Conservation (phyloP, 108 stramenopile genomes). For the Fragilaria radians region DNA sequence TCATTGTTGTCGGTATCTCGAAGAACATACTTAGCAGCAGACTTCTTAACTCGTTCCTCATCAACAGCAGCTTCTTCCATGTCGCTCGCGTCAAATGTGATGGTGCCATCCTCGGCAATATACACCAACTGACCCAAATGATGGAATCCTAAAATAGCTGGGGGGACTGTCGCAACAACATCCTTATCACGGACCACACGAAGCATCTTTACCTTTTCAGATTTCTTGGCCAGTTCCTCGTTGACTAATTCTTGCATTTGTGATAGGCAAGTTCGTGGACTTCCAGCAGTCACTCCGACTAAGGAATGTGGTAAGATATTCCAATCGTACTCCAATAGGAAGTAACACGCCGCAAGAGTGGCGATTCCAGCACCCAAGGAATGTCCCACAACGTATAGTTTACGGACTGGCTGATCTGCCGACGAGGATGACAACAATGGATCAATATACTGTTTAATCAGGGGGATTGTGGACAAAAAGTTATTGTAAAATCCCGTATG, state of each 20-base stretch:
- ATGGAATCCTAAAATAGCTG: slow-evolving; percentile 25
- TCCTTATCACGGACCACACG: slow-evolving; percentile 46
- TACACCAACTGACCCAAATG: slow-evolving; percentile 29
- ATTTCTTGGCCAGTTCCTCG: slow-evolving; percentile 4
- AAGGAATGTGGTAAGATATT: slow-evolving; percentile 28
- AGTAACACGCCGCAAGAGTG: slow-evolving; percentile 51
- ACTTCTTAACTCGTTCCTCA: not conserved
- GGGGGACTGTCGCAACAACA: slow-evolving; percentile 34
- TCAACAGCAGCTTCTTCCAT: not conserved
- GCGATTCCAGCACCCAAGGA: slow-evolving; percentile 53
- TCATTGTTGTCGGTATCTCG: not conserved
- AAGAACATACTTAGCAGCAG: not conserved
- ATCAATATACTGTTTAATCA: slow-evolving; percentile 38
- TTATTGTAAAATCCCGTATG: slow-evolving; percentile 60
- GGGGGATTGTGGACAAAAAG: slow-evolving; percentile 29
- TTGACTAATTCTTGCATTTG: slow-evolving; percentile 34
- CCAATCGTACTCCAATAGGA: slow-evolving; percentile 43
- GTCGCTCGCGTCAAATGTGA: slow-evolving; percentile 1
- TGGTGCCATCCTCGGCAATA: slow-evolving; percentile 28
- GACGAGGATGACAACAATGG: slow-evolving; percentile 16
- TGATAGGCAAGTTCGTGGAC: slow-evolving; percentile 27
- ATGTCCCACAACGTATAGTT: slow-evolving; percentile 48
- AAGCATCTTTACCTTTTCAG: slow-evolving; percentile 25
- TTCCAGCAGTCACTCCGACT: slow-evolving; percentile 40
- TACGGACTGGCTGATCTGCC: slow-evolving; percentile 30